Evolutionary conservation across 2,329 filamentous ascomycete genomes (phyloP).

Genomic region (Drechslerella coelobrocha): DNA sequence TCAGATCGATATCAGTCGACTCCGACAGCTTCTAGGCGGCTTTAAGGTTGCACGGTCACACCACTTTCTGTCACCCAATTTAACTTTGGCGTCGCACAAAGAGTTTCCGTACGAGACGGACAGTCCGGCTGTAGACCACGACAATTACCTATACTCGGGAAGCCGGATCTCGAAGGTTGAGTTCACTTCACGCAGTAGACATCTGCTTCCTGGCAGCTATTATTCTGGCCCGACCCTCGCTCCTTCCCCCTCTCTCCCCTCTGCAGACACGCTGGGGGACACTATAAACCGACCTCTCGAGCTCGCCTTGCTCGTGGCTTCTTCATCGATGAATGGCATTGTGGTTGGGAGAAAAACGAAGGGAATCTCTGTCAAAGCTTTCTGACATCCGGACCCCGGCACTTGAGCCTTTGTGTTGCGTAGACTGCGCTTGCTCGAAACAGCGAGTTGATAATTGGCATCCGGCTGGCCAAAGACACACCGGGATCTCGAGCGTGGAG

Average conservation of each 20-base stretch:
- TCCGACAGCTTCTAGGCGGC: slow-evolving; percentile 30
- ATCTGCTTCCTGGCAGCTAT: slow-evolving; percentile 27
- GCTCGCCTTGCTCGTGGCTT: slow-evolving; percentile 31
- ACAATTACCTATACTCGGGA: slow-evolving; percentile 17
- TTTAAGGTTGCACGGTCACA: slow-evolving; percentile 23
- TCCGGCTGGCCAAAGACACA: slow-evolving; percentile 4
- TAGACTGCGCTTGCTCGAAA: slow-evolving; percentile 11
- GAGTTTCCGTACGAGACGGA: slow-evolving; percentile 24
- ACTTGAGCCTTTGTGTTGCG: slow-evolving; percentile 39
- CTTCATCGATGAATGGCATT: slow-evolving; percentile 47
- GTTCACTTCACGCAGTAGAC: background rate
- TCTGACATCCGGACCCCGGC: slow-evolving; percentile 18
- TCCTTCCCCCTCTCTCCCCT: slow-evolving; percentile 7
- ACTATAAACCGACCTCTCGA: slow-evolving; percentile 12
- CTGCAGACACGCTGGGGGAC: slow-evolving; percentile 13
- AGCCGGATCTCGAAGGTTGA: slow-evolving; percentile 15
- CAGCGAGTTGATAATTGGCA: slow-evolving; percentile 15
- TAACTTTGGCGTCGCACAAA: slow-evolving; percentile 36
- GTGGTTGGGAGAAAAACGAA: slow-evolving; percentile 24
- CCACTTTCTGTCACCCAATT: slow-evolving; percentile 31
- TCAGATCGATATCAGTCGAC: slow-evolving; percentile 1
- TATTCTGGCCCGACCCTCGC: no score
- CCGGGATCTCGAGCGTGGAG: slow-evolving; percentile 3
- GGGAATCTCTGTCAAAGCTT: slow-evolving; percentile 38
- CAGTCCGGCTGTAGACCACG: slow-evolving; percentile 8